These are phyloP conservation scores for Populus tremula DNA, from an alignment of 345 rosid genomes.

Conservation along the genomic window DNA sequence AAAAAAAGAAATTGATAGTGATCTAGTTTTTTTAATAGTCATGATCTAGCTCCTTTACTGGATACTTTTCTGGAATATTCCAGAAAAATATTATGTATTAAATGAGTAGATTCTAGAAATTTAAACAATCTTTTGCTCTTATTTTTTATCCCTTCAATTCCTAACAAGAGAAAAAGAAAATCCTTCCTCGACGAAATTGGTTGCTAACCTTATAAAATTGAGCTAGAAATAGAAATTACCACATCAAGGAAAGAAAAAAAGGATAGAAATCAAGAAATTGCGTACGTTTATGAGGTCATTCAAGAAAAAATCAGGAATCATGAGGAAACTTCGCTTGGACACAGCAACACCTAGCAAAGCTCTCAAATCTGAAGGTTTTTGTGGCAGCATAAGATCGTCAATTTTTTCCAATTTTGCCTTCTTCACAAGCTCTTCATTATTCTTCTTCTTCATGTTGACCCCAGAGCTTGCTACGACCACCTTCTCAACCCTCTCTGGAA, in stretches of 20 bases:
- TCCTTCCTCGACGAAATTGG: no score
- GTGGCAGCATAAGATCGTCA: constrained; percentile 71
- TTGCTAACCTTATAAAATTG: no score
- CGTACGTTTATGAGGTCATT: constrained; percentile 53
- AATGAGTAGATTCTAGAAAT: no score
- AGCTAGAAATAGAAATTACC: no score
- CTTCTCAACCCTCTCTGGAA: constrained; percentile 68
- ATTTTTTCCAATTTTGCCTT: constrained; percentile 45
- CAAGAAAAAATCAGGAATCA: constrained; percentile 58
- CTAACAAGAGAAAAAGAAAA: no score
- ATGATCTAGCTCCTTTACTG: no score
- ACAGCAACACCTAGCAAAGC: constrained; percentile 50
- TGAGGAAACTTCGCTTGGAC: constrained; percentile 20
- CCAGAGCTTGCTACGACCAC: constrained; percentile 90
- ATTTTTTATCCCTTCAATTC: no score
- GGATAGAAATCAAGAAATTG: neutral
- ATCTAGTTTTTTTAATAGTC: no score
- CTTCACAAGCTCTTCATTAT: constrained; percentile 46
- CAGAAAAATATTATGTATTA: no score
- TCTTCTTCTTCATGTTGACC: constrained; percentile 50
- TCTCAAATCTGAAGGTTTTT: constrained; percentile 52
- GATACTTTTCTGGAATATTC: no score
- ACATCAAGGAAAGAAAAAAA: neutral
- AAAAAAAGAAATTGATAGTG: no score
- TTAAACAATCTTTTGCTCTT: no score